These are phyloP conservation scores for Cerioporus squamosus DNA, from an alignment of 1,284 basidiomycete species.

Conservation along the genomic window DNA sequence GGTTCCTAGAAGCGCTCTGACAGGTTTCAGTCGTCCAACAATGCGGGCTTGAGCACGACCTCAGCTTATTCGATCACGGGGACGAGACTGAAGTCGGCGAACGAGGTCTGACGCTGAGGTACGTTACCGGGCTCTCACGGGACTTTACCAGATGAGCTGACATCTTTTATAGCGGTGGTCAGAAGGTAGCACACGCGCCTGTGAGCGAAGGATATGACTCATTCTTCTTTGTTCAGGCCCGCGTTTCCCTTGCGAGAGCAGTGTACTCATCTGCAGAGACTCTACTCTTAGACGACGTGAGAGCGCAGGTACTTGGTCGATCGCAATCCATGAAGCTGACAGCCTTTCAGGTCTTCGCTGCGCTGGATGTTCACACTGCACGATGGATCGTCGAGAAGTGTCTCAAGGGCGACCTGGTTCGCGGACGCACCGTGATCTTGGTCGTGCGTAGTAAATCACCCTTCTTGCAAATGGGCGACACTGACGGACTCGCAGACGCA, in stretches of 20 bases:
- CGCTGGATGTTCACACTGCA: conserved; percentile 63
- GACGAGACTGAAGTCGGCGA: conserved; percentile 76
- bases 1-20: too few species aligned
- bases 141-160: too few species aligned
- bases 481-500: not conserved
- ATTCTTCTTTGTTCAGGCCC: conserved; percentile 37
- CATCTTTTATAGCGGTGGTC: conserved; percentile 52
- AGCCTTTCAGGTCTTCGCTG: conserved; percentile 44
- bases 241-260: conserved; percentile 74
- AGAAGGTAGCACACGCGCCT: conserved; percentile 41
- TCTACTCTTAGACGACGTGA: conserved; percentile 66
- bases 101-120: conserved; percentile 43
- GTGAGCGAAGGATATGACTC: too few species aligned
- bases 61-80: conserved; percentile 70
- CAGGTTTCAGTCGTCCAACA: conserved; percentile 52
- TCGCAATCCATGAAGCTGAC: not conserved
- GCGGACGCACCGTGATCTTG: conserved; percentile 70
- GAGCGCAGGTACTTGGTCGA: conserved; percentile 12
- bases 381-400: conserved; percentile 7
- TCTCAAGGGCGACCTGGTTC: conserved; percentile 60
- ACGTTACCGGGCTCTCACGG: not conserved
- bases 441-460: conserved; percentile 46
- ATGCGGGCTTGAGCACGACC: conserved; percentile 66
- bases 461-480: not conserved
- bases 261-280: conserved; percentile 65